Base-by-base conservation (phyloP, 1,284 basidiomycete genomes). In the Lentinula novae-zelandiae region DNA sequence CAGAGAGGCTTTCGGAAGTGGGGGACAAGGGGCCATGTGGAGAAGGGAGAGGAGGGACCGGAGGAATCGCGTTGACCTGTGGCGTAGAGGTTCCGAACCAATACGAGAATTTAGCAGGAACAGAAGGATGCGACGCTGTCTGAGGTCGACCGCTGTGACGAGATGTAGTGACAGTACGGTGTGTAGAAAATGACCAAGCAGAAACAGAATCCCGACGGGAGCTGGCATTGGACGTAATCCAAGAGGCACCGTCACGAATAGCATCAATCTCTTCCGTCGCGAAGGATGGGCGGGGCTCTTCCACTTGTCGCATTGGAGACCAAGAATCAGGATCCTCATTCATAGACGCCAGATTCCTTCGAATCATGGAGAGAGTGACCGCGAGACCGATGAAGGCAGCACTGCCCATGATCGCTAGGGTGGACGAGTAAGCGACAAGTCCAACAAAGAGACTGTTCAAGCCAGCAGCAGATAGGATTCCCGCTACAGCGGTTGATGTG, bases 171-270 rank as follows among this genome's bases (percentile, higher is more conserved):
- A 70, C 73, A 5, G 82, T 82, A 54, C 84, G 80, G 66, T 83
- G 82, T 0, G 86, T 88, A 0, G 86, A 85, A 71, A 89, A 88
- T 0, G 87, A 89, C 80, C 87, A 89, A 17, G 80, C 79, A 9
- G 86, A 89, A 17, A 83, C 72, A 1, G 86, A 87, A 52, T 80
- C 77, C 58, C 75, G 82, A 42, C 78, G 80, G n/a, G 85, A 82
- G 60, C 77, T 79, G 3, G 81, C 77, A 48, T 82, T 78, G 51
- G 87, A 89, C 1, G 88, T 88, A 62, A 90, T 83, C 88, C 89
- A 90, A 15, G 88, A 89, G 59, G 82, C 83, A 53, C 87, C 86
- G 64, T 89, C 87, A 44, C 83, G 82, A 59, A 89, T 76, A 7
- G 75, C 85, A 63, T 89, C 84, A 58, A 90, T 75, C 57, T 90